phyloP scores from a whole-genome alignment of 1,284 basidiomycete genomes.

The Lentinula novae-zelandiae region DNA sequence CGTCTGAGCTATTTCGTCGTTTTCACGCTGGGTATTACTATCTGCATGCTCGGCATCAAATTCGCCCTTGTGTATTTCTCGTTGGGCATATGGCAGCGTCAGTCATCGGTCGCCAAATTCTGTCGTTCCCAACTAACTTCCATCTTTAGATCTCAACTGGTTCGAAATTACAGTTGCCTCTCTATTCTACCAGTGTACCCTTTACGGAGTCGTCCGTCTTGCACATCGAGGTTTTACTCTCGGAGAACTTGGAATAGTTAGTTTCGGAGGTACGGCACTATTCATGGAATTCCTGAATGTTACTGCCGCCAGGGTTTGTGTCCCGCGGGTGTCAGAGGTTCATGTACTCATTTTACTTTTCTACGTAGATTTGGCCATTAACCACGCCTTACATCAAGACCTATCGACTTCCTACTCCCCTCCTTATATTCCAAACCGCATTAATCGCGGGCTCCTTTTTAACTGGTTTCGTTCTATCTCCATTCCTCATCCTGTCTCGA shows the following conservation, averaged over 20 bases:
- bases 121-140: neutral
- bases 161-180: slow-evolving; percentile 78
- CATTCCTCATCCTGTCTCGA: slow-evolving; percentile 88
- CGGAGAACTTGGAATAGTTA: slow-evolving; percentile 88
- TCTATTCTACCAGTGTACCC: slow-evolving; percentile 86
- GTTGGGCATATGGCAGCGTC: slow-evolving; percentile 59
- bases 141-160: slow-evolving; percentile 62
- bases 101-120: neutral
- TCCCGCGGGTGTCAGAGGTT: neutral
- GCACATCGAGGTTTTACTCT: slow-evolving; percentile 93
- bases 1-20: slow-evolving; percentile 59
- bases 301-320: slow-evolving; percentile 72
- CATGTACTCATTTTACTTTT: slow-evolving; percentile 14
- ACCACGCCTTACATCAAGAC: slow-evolving; percentile 89
- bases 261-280: slow-evolving; percentile 83
- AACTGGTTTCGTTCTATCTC: slow-evolving; percentile 91
- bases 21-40: slow-evolving; percentile 54
- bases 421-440: slow-evolving; percentile 91
- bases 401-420: slow-evolving; percentile 89
- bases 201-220: slow-evolving; percentile 87
- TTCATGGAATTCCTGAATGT: slow-evolving; percentile 84
- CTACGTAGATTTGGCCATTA: slow-evolving; percentile 67
- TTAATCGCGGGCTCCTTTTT: slow-evolving; percentile 91
- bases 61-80: slow-evolving; percentile 38
- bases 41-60: slow-evolving; percentile 45